Base-by-base conservation (phyloP, 768 basidiomycete genomes). In the Termitomyces sp. region DNA sequence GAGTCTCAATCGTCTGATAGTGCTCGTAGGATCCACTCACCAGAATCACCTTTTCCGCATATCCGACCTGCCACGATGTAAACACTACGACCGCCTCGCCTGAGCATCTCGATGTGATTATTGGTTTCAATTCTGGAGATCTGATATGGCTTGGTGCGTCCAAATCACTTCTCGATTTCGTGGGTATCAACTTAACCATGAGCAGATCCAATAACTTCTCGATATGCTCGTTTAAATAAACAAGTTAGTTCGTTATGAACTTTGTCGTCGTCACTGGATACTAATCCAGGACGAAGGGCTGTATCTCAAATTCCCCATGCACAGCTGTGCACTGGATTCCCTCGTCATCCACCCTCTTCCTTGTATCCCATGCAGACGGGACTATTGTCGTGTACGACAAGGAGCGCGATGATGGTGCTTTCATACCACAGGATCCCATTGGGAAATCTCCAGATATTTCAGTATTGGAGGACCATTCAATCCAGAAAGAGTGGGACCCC, bases 121-220 rank as follows among this genome's bases (percentile, higher is more conserved):
- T 98, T 66, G 97, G 96, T 6, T 98, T 97, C 69, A 81, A 78
- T 61, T 91, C 95, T 0, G 97, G 97, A n/a, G 97, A 99, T 74
- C 77, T 99, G 39, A 75, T 98, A 51, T 98, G 97, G 97, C 78
- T 98, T 57, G 95, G 95, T 91, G 62, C 63, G 81, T 70, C 45
- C 9, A 22, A 16, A 52, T 48, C 27, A 11, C 30, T 45, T 18
- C 11, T 45, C 22, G 7, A 45, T 33, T 20, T 44, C 18, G 7
- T 36, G 20, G n/a, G 12, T 6, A 33, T 20, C 13, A 31, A 15
- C 18, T 39, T 50, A 31, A 50, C 15, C 8, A 58, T n/a, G 8
- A 7, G n/a, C 37, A 93, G 92, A 94, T 71, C 89, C 89, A 16
- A 86, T 93, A 61, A 81, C 83, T 24, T 86, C 84, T 20, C 86